Evolutionary conservation across 2,329 filamentous ascomycete species (phyloP).

Genomic region (Pyrenochaeta sp.): DNA sequence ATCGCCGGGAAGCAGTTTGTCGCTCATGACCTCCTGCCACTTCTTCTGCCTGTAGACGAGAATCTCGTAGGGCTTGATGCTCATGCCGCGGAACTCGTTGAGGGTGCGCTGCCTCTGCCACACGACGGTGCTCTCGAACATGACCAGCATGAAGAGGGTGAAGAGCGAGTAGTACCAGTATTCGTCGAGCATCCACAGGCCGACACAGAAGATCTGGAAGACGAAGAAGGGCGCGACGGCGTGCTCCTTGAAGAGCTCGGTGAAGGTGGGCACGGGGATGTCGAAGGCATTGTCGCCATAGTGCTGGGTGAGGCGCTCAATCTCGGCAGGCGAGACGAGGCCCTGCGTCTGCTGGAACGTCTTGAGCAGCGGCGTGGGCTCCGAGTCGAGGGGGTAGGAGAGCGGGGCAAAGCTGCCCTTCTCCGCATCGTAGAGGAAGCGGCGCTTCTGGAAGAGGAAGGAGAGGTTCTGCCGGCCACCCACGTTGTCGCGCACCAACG

Average conservation of each 20-base stretch:
- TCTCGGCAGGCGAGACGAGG: constrained; percentile 74
- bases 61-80: constrained; percentile 96
- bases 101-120: constrained; percentile 98
- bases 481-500: constrained; percentile 76
- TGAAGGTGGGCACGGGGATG: constrained; percentile 94
- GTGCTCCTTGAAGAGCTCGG: constrained; percentile 96
- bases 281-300: constrained; percentile 97
- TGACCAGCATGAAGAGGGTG: constrained; percentile 97
- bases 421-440: constrained; percentile 82
- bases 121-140: constrained; percentile 97
- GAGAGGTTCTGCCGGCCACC: constrained; percentile 79
- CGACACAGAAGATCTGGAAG: constrained; percentile 98
- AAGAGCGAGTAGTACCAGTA: constrained; percentile 99
- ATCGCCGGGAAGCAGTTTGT: constrained; percentile 91
- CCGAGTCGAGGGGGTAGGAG: constrained; percentile 80
- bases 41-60: constrained; percentile 87
- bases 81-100: constrained; percentile 98
- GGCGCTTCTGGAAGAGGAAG: constrained; percentile 97
- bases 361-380: constrained; percentile 80
- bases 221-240: constrained; percentile 99
- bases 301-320: constrained; percentile 83
- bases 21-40: constrained; percentile 88
- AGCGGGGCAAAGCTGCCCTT: constrained; percentile 81
- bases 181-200: constrained; percentile 97
- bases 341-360: constrained; percentile 83